Evolutionary conservation across 2,329 filamentous ascomycete species (phyloP), one percentile per base, ranked within the genome.

Genomic region (Stagonosporopsis rhizophila): DNA sequence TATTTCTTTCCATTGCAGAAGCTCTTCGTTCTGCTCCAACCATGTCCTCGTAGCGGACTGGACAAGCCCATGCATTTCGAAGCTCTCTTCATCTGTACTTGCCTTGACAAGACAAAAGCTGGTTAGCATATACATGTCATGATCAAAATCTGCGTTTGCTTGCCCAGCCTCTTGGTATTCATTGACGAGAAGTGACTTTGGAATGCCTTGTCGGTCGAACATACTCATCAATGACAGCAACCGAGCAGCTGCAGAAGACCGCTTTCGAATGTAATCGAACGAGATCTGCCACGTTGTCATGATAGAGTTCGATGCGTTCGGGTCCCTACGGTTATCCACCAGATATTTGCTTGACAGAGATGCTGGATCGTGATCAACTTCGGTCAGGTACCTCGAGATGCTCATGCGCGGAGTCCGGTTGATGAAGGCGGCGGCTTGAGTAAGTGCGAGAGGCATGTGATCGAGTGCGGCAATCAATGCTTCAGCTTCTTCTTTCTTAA

Each of bases 211-310:
- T 5, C 52, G 51, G 42, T 66, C 39, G 19, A 67, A 67, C 15
- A 67, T 38, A 22, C 61, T 58, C 65, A 69, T 69, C 11, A 82
- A 69, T 1, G 78, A 79, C 0, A 83, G 59, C 9, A 82, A 61
- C 15, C 79, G 62, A 2, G 79, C 71, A 8, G 80, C 81, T 4
- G 70, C 35, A 0, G 56, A 56, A n/a, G 15, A 48, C 2, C 22
- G 53, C 1, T 60, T 54, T 9, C 67, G 73, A 35, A 82, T 77
- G n/a, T 77, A 65, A 51, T 74, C 53, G 39, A 70, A 71, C 0
- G 66, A 68, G 0, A 68, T 60, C 4, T 75, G 70, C 75, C 72
- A 80, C 0, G 76, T 79, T 0, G 53, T 44, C 2, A 76, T 65
- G 1, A 80, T 61, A 1, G 60, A 65, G 30, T 58, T 65, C 8